Evolutionary conservation across 495 filamentous ascomycete genomes (phyloP).

Genomic region (Trichoderma virens): DNA sequence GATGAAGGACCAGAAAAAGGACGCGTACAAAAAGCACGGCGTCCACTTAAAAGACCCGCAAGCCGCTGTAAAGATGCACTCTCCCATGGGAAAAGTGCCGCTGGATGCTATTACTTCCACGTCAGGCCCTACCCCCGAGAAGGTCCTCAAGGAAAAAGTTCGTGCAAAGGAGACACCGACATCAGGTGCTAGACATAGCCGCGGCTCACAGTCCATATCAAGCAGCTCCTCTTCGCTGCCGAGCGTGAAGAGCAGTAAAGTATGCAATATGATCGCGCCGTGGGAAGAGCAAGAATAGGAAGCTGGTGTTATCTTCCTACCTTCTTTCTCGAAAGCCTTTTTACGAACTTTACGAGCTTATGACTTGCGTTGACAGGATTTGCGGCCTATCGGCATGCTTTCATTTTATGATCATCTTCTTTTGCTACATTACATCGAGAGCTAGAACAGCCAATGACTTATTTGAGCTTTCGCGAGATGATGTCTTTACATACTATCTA

Average conservation of each 20-base stretch:
- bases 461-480: background rate
- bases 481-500: background rate
- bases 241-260: background rate
- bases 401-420: background rate
- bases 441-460: background rate
- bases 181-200: background rate
- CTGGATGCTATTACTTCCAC: conserved; percentile 25
- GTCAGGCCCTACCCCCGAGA: conserved; percentile 26
- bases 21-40: conserved; percentile 27
- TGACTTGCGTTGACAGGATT: background rate
- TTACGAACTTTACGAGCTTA: background rate
- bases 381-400: background rate
- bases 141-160: conserved; percentile 10
- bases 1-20: conserved; percentile 30
- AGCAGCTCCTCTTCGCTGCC: background rate
- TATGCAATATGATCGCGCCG: background rate
- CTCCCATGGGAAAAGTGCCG: conserved; percentile 30
- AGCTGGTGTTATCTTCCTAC: background rate
- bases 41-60: conserved; percentile 22
- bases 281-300: background rate
- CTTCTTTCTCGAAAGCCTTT: background rate
- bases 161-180: background rate
- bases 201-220: background rate
- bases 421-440: background rate
- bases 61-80: conserved; percentile 25